phyloP scores from a whole-genome alignment of 495 filamentous ascomycete genomes.

The Hypoxylon trugodes region DNA sequence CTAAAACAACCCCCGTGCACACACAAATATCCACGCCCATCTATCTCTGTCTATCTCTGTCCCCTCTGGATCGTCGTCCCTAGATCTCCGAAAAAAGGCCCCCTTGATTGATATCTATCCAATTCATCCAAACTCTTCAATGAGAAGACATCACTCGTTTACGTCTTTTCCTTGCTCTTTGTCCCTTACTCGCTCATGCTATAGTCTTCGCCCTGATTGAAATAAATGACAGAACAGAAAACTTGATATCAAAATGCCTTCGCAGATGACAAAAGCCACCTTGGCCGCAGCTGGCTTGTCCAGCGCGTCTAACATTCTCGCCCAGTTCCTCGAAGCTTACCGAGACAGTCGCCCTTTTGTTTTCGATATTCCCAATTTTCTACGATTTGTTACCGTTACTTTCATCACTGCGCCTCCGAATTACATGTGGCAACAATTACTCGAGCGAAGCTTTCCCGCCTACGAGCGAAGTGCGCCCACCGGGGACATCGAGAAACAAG shows the following conservation, averaged over 20 bases:
- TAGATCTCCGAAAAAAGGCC: slow-evolving; percentile 11
- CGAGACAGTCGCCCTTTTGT: slow-evolving; percentile 39
- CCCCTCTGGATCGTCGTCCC: slow-evolving; percentile 6
- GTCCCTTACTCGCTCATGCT: slow-evolving; percentile 1
- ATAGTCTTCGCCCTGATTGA: slow-evolving; percentile 32
- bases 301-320: slow-evolving; percentile 43
- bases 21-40: slow-evolving; percentile 7
- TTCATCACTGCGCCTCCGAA: slow-evolving; percentile 44
- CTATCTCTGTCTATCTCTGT: slow-evolving; percentile 1
- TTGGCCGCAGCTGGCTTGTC: slow-evolving; percentile 42
- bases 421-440: slow-evolving; percentile 45
- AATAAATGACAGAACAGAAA: not conserved
- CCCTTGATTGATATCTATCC: not conserved
- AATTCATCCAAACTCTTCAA: slow-evolving; percentile 22
- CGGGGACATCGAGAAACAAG: slow-evolving; percentile 41
- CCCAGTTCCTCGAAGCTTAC: slow-evolving; percentile 45
- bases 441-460: slow-evolving; percentile 45
- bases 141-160: slow-evolving; percentile 26
- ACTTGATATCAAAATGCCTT: slow-evolving; percentile 38
- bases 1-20: not conserved
- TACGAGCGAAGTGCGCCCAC: slow-evolving; percentile 33
- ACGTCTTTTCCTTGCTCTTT: slow-evolving; percentile 8
- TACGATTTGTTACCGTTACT: slow-evolving; percentile 44
- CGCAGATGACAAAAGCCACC: slow-evolving; percentile 44
- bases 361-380: slow-evolving; percentile 41